Percentiles rank a stretch among this genome's conserved stretches.
These are phyloP conservation scores for Malus hybrid DNA, from an alignment of 331 rosid genomes.

Conservation along the genomic window DNA sequence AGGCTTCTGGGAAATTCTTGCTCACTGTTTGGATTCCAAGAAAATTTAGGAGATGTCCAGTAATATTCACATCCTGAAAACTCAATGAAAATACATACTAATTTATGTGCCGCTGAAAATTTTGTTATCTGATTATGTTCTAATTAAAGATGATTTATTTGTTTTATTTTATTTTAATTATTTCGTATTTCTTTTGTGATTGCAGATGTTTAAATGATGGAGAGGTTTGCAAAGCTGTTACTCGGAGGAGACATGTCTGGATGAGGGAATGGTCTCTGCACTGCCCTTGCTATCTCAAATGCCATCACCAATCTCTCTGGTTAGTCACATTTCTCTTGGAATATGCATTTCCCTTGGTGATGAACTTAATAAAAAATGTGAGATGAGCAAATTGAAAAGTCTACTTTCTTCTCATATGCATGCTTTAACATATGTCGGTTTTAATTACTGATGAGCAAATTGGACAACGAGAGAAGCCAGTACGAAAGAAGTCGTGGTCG, in stretches of 20 bases:
- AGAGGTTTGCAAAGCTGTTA: constrained; percentile 77
- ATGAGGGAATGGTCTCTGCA: constrained; percentile 87
- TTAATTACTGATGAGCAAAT: too few relatives aligned
- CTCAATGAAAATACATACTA: neutral
- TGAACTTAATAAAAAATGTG: too few relatives aligned
- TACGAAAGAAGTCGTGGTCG: too few relatives aligned
- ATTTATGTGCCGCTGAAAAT: neutral
- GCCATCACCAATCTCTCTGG: too few relatives aligned
- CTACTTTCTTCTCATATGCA: too few relatives aligned
- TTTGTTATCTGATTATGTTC: neutral
- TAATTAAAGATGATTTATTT: neutral
- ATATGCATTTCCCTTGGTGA: too few relatives aligned
- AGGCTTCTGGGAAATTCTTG: too few relatives aligned
- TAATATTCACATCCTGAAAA: neutral
- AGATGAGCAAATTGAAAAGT: too few relatives aligned
- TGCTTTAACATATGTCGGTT: too few relatives aligned
- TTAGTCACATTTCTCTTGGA: too few relatives aligned
- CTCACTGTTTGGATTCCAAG: neutral
- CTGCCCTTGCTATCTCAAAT: constrained; percentile 24
- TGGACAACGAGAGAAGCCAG: too few relatives aligned
- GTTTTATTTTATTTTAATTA: neutral
- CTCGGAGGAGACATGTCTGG: constrained; percentile 94
- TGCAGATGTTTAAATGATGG: constrained; percentile 87
- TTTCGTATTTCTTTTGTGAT: neutral
- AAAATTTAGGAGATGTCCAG: neutral